A percentile compares a stretch with the other conserved stretches of the same genome.
These are phyloP conservation scores for Meredithiella fracta DNA, from an alignment of 2,329 filamentous ascomycete genomes.

Conservation along the genomic window DNA sequence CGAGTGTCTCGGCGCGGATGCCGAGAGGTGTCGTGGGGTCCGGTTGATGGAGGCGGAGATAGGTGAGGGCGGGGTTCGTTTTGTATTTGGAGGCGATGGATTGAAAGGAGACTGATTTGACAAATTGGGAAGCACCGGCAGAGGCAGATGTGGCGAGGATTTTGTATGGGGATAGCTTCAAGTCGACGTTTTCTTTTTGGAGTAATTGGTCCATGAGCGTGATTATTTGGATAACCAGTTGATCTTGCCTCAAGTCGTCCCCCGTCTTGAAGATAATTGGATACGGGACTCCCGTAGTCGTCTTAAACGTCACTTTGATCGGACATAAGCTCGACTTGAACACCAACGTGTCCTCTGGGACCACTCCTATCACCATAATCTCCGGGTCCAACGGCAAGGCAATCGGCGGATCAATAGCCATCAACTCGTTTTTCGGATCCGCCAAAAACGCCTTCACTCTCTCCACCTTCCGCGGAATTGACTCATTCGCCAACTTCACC, in stretches of 20 bases:
- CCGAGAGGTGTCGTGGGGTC: slow-evolving; percentile 67
- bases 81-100: slow-evolving; percentile 73
- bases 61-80: slow-evolving; percentile 56
- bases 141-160: slow-evolving; percentile 84
- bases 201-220: slow-evolving; percentile 93
- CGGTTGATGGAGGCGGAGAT: slow-evolving; percentile 77
- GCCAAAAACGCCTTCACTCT: slow-evolving; percentile 68
- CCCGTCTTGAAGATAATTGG: slow-evolving; percentile 95
- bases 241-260: slow-evolving; percentile 89
- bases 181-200: slow-evolving; percentile 86
- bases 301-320: slow-evolving; percentile 81
- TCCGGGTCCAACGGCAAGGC: slow-evolving; percentile 79
- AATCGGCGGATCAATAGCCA: slow-evolving; percentile 68
- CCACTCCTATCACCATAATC: slow-evolving; percentile 60
- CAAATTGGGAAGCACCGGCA: slow-evolving; percentile 84
- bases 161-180: slow-evolving; percentile 89
- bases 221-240: slow-evolving; percentile 92
- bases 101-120: slow-evolving; percentile 71
- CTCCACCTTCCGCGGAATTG: slow-evolving; percentile 65
- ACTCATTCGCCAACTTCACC: slow-evolving; percentile 63
- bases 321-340: slow-evolving; percentile 93
- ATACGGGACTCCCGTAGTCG: slow-evolving; percentile 59
- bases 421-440: slow-evolving; percentile 79
- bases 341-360: slow-evolving; percentile 71
- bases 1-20: slow-evolving; percentile 79